Conservation (phyloP, 2,329 filamentous ascomycete species). For the Chalara sp. region DNA sequence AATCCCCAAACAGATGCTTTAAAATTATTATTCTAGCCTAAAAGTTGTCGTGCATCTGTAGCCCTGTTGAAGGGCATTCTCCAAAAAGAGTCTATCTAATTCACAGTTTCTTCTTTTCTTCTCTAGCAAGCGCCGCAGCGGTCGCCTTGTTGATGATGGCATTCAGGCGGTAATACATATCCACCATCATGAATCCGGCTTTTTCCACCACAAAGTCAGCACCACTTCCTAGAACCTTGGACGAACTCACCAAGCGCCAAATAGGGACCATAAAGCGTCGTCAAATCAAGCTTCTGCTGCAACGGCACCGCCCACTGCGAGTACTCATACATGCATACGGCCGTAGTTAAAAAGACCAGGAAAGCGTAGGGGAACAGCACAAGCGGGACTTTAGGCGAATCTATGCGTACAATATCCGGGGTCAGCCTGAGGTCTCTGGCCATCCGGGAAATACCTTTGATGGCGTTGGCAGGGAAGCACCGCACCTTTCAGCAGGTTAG, state of each 20-base stretch:
- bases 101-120: not conserved
- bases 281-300: slow-evolving; percentile 41
- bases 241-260: slow-evolving; percentile 42
- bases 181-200: slow-evolving; percentile 35
- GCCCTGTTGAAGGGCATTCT: too few species aligned
- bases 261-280: slow-evolving; percentile 50
- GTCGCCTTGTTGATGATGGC: slow-evolving; percentile 9
- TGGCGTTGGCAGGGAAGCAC: not conserved
- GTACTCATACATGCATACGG: slow-evolving; percentile 56
- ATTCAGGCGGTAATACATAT: slow-evolving; percentile 32
- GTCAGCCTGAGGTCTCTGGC: too few species aligned
- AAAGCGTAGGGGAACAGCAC: slow-evolving; percentile 53
- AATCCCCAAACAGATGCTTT: too few species aligned
- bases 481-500: slow-evolving; percentile 44
- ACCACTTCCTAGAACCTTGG: not conserved
- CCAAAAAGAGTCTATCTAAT: too few species aligned
- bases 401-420: slow-evolving; percentile 23
- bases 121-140: not conserved
- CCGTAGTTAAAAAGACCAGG: slow-evolving; percentile 53
- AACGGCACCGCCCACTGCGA: slow-evolving; percentile 44
- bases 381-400: slow-evolving; percentile 50
- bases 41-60: too few species aligned
- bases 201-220: not conserved
- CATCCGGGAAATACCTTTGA: not conserved
- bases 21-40: too few species aligned